A percentile compares a stretch with the other conserved stretches of the same genome.
These are phyloP conservation scores for Lachnellula cervina DNA, from an alignment of 2,329 filamentous ascomycete species.

Conservation along the genomic window DNA sequence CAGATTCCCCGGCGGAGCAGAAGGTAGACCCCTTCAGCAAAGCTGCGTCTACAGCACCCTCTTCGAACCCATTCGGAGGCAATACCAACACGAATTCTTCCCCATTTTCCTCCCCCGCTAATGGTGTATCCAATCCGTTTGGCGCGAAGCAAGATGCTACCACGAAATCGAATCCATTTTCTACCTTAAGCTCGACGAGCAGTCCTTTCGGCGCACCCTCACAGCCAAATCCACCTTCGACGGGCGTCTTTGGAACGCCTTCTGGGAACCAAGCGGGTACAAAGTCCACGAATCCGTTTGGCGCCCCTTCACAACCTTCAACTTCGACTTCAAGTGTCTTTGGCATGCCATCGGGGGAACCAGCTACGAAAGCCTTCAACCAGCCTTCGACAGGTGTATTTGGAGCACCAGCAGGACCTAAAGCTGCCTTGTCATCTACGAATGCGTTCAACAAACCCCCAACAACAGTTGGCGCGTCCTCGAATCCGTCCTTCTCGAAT, in stretches of 20 bases:
- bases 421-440: background rate
- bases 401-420: background rate
- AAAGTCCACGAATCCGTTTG: background rate
- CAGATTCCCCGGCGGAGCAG: slow-evolving; percentile 12
- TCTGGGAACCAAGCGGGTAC: slow-evolving; percentile 1
- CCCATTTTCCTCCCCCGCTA: slow-evolving; percentile 11
- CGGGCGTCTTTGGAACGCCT: slow-evolving; percentile 4
- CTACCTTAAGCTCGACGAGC: slow-evolving; percentile 45
- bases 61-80: slow-evolving; percentile 15
- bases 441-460: slow-evolving; percentile 2
- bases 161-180: slow-evolving; percentile 17
- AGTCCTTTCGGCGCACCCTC: slow-evolving; percentile 15
- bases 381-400: background rate
- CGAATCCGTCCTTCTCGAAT: background rate
- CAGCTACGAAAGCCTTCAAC: background rate
- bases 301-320: background rate
- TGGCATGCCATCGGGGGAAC: slow-evolving; percentile 2
- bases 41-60: slow-evolving; percentile 3
- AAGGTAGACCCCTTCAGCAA: slow-evolving; percentile 6
- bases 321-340: slow-evolving; percentile 5
- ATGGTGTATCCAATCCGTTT: slow-evolving; percentile 15
- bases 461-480: background rate
- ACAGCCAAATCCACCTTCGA: slow-evolving; percentile 4
- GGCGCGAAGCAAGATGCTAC: background rate
- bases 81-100: slow-evolving; percentile 1